Conservation (phyloP, 2,329 filamentous ascomycete species). For the Pestalotiopsis sp. region DNA sequence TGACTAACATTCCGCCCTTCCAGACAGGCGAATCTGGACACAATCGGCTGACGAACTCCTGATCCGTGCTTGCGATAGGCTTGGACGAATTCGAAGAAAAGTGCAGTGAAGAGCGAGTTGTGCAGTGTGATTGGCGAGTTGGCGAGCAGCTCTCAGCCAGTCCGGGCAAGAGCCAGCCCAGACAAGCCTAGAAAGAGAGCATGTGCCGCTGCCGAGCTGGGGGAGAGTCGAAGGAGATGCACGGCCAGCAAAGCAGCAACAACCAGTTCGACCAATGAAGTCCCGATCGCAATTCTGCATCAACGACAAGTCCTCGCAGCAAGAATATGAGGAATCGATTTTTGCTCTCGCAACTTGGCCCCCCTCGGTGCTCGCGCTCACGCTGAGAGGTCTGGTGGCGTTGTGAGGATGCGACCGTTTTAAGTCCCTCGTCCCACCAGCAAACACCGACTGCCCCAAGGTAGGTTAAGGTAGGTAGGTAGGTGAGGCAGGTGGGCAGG, state of each 20-base stretch:
- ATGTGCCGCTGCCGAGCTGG: constrained; percentile 20
- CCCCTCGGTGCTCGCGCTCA: neutral
- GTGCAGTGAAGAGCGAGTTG: constrained; percentile 20
- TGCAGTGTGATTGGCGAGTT: constrained; percentile 35
- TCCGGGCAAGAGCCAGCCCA: constrained; percentile 13
- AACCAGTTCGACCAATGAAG: constrained; percentile 27
- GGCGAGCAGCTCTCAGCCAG: constrained; percentile 28
- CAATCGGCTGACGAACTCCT: constrained; percentile 33
- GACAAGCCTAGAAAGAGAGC: constrained; percentile 23
- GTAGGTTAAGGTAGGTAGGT: too few species aligned
- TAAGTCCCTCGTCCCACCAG: too few species aligned
- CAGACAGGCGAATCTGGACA: constrained; percentile 23
- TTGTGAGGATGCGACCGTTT: too few species aligned
- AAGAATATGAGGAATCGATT: neutral
- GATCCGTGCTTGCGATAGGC: constrained; percentile 34
- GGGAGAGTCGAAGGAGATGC: constrained; percentile 24
- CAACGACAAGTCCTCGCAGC: constrained; percentile 18
- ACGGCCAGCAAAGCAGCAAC: constrained; percentile 27
- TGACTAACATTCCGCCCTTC: constrained; percentile 27
- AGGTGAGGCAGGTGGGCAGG: too few species aligned
- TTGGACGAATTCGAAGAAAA: constrained; percentile 23
- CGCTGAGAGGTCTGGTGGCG: neutral
- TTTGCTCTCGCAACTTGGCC: neutral
- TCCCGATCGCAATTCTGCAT: constrained; percentile 18
- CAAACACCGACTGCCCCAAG: too few species aligned